A percentile compares a stretch with the other conserved stretches of the same genome.
These are phyloP conservation scores for Xylaria sp. DNA, from an alignment of 2,329 filamentous ascomycete species.

Conservation along the genomic window DNA sequence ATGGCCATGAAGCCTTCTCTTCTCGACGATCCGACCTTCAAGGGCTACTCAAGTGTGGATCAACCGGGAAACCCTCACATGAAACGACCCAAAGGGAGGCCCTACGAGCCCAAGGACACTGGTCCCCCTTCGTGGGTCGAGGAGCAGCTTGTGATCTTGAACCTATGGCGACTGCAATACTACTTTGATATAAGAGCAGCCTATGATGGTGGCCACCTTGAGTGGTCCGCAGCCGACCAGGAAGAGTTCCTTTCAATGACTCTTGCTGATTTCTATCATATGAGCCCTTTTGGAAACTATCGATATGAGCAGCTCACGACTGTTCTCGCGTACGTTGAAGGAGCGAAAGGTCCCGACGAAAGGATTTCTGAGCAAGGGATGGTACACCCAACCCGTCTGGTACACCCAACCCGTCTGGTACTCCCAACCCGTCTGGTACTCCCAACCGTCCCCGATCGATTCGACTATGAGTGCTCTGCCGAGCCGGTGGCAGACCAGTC, in stretches of 20 bases:
- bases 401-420: too few species aligned
- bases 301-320: background rate
- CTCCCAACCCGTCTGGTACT: background rate
- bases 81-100: conserved; percentile 1
- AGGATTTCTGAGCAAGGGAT: too few species aligned
- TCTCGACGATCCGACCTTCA: conserved; percentile 9
- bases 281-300: too few species aligned
- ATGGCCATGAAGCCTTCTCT: conserved; percentile 11
- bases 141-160: conserved; percentile 9
- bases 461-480: background rate
- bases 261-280: background rate
- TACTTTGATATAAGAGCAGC: conserved; percentile 9
- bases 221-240: conserved; percentile 1
- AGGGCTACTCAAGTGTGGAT: background rate
- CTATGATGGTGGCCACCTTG: background rate
- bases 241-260: conserved; percentile 4
- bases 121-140: conserved; percentile 8
- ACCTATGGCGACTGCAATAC: conserved; percentile 11
- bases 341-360: background rate
- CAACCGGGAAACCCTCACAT: background rate
- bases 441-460: background rate
- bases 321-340: background rate
- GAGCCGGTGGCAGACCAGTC: background rate
- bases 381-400: too few species aligned
- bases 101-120: conserved; percentile 9